Base-by-base conservation (phyloP, 2,329 filamentous ascomycete genomes). In the Diaporthe citri region DNA sequence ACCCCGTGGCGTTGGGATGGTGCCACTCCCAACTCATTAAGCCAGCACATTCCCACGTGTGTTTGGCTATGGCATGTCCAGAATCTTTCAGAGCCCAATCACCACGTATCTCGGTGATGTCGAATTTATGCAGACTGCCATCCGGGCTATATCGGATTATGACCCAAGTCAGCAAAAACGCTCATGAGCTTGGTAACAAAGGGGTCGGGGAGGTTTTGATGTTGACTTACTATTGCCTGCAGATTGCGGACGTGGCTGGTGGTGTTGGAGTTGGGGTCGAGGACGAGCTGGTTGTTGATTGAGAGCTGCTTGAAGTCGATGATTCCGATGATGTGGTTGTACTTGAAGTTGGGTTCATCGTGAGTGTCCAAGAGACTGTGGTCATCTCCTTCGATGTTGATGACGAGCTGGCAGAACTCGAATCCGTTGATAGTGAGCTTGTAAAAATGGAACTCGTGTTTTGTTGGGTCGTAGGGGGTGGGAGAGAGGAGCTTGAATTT, bases 351-450 rank as follows among this genome's bases (percentile, higher is more conserved):
- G 34, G 22, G 7, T 41, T 25, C 2, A 62, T 4, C 6, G 62
- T 66, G 20, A 66, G 62, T 25, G 62, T 66, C 43, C 43, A 66
- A 10, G 62, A 66, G 9, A 66, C 62, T 9, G 62, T 66, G 3
- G 31, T 5, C 31, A 66, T 17, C 28, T 34, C 6, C 43, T n/a
- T 66, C 7, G 62, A 66, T 7, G 62, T 66, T 25, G 60, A n/a
- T 4, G 60, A 48, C 3, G 43, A 51, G 43, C 60, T 66, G 28
- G 60, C 31, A 2, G 9, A n/a, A n/a, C 15, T 56, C 9, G 28
- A 56, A 13, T 12, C 9, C 7, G 34, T n/a, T 2, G 56, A 13
- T 5, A 7, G n/a, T 36, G 34, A 39, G 57, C 57, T 60, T 20
- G n/a, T 9, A 4, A 20, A 25, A 60, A 10, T 15, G 36, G 12